These are phyloP conservation scores for Fusarium longipes DNA, from an alignment of 2,329 filamentous ascomycete species.

Conservation along the genomic window DNA sequence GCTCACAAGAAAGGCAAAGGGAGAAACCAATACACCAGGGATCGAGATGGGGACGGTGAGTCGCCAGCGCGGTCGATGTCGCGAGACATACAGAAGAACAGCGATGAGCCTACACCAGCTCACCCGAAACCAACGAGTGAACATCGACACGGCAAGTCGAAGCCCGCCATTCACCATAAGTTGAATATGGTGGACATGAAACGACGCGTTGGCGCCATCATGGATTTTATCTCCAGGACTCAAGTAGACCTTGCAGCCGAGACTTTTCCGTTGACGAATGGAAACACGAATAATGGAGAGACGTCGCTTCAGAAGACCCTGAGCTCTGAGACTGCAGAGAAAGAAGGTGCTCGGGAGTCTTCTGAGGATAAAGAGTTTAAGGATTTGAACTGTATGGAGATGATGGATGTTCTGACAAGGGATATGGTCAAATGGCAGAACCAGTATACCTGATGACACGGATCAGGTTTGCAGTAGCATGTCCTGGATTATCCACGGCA, in stretches of 20 bases:
- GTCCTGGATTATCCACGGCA: background rate
- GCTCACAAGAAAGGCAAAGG: slow-evolving; percentile 75
- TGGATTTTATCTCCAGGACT: slow-evolving; percentile 90
- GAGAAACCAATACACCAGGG: slow-evolving; percentile 85
- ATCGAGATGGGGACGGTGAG: slow-evolving; percentile 70
- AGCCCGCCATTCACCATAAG: slow-evolving; percentile 68
- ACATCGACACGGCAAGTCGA: slow-evolving; percentile 66
- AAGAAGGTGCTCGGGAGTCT: slow-evolving; percentile 41
- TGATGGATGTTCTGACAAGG: slow-evolving; percentile 88
- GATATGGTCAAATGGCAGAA: slow-evolving; percentile 89
- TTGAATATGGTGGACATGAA: slow-evolving; percentile 91
- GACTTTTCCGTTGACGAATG: slow-evolving; percentile 59
- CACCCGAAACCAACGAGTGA: slow-evolving; percentile 57
- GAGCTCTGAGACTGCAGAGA: slow-evolving; percentile 41
- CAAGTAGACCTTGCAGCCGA: slow-evolving; percentile 87
- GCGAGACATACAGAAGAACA: slow-evolving; percentile 57
- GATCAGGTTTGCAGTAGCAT: background rate
- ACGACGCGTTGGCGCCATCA: slow-evolving; percentile 82
- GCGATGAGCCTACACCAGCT: slow-evolving; percentile 50
- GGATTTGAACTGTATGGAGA: slow-evolving; percentile 81
- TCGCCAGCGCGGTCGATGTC: slow-evolving; percentile 68
- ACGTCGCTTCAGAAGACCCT: slow-evolving; percentile 54
- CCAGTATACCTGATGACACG: slow-evolving; percentile 62
- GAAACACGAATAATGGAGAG: slow-evolving; percentile 54
- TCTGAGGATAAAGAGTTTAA: slow-evolving; percentile 70